Base-by-base conservation (phyloP, 768 basidiomycete species). In the Rhizopogon salebrosus region DNA sequence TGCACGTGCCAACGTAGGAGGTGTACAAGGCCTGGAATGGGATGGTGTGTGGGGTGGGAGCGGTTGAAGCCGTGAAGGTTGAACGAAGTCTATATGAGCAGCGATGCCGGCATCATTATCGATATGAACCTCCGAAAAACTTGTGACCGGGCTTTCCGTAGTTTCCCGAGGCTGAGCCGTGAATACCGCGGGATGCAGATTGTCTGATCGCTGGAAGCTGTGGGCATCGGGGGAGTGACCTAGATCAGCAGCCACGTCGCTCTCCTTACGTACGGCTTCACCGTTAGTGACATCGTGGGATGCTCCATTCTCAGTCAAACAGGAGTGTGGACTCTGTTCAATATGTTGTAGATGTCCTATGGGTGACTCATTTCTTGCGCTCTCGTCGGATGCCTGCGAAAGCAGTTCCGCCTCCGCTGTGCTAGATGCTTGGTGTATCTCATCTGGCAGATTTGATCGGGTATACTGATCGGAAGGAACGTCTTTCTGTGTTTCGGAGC, bases 381-480 rank as follows among this genome's bases (percentile, higher is more conserved):
- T 36, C 36, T 27, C 49, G n/a, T 51, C 27, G 29, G 43, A 22
- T 8, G 11, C 10, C 10, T 35, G 34, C 8, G 20, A 26, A 1
- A 26, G 31, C 49, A 3, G 18, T 23, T 10, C 11, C 18, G 27
- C 10, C 36, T 24, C 26, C 11, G 36, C 52, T 9, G 23, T 23
- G 37, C 27, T 23, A 16, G n/a, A 42, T 13, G 49, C 20, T 8
- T 2, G 16, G 7, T 26, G 10, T 48, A 49, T 24, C 23, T 39
- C 39, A 24, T 40, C 60, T 24, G 1, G 43, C 22, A 31, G 13
- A 54, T 49, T 43, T 38, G 45, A 24, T 31, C 18, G n/a, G 41
- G 38, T 13, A 52, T 37, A 11, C 3, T 26, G 49, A 29, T 6
- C 53, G 53, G 3, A 63, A 59, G 11, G 56, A 67, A 26, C 74